Base-by-base conservation (phyloP, 169 alveolate genomes). In the Besnoitia besnoiti region DNA sequence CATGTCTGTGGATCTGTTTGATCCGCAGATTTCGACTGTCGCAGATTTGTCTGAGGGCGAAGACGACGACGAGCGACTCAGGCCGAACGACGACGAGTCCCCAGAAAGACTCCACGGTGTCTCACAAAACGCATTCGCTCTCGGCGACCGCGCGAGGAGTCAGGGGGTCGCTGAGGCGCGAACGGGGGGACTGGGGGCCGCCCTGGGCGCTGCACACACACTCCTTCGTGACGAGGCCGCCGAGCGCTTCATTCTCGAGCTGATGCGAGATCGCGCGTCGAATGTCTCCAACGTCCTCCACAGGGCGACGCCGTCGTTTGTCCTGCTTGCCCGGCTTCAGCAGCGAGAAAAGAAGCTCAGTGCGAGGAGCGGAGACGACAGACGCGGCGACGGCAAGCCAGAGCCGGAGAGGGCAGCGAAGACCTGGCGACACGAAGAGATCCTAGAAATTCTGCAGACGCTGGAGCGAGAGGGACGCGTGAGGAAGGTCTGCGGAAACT, bases 251-350 rank as follows among this genome's bases (percentile, higher is more conserved):
- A 55, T 55, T 19, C 67, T 55, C 33, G 67, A 55, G n/a, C 12
- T 55, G 3, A 55, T 55, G 67, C 67, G 67, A 0, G 67, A 55
- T 1, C 67, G 67, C 33, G 67, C 67, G 7, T 55, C 67, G 67
- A 55, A 55, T n/a, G 67, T 55, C 5, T 5, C 67, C n/a, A 55
- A 55, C 30, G 67, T 55, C 27, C 67, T 55, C 67, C 67, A 55
- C 67, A 55, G 24, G 67, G 67, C 67, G 33, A 55, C 67, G 67
- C 67, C 67, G 67, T 55, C 67, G 30, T 55, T 55, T n/a, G 67
- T 55, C 24, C 67, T 55, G 4, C 67, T 55, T 21, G 67, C 67
- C 27, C 67, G 67, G 33, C 12, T 55, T 21, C 67, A 55, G 67
- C 67, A 55, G 30, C 67, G 67, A 5, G 67, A 21, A 16, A 55